Conservation (phyloP, 106 monocot genomes). For the Acanthochlamys bracteata region DNA sequence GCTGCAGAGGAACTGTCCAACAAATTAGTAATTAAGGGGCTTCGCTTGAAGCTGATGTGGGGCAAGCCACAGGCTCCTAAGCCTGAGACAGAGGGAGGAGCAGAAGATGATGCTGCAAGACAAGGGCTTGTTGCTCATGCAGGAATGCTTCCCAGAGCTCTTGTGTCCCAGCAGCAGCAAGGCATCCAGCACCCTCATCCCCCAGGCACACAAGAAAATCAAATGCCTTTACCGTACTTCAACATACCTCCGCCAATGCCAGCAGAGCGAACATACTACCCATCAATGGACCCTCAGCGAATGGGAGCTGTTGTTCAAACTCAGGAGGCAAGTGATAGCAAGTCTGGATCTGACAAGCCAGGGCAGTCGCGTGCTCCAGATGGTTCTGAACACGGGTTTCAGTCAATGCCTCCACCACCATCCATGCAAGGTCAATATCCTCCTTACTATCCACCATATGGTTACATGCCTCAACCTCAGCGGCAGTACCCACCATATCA, state of each 20-base stretch:
- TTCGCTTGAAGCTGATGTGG: conserved; percentile 93
- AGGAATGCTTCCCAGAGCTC: conserved; percentile 75
- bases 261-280: conserved; percentile 55
- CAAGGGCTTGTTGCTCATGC: conserved; percentile 49
- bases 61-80: conserved; percentile 78
- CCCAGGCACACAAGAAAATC: conserved; percentile 42
- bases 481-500: conserved; percentile 51
- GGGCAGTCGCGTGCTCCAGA: conserved; percentile 20
- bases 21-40: conserved; percentile 85
- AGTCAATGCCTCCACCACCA: conserved; percentile 20
- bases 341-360: conserved; percentile 24
- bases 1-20: conserved; percentile 95
- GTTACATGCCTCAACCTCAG: conserved; percentile 53
- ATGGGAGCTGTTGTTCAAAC: conserved; percentile 77
- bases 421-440: conserved; percentile 44
- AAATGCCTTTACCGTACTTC: conserved; percentile 43
- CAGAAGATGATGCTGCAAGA: conserved; percentile 34
- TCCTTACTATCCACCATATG: conserved; percentile 60
- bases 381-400: conserved; percentile 17
- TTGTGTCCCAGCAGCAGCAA: conserved; percentile 78
- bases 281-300: conserved; percentile 97
- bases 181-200: conserved; percentile 40
- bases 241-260: conserved; percentile 62
- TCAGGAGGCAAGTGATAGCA: conserved; percentile 38
- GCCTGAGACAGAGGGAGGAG: conserved; percentile 21